Evolutionary conservation across 306 rosid species (phyloP).

Genomic region (Dalbergia oliveri): DNA sequence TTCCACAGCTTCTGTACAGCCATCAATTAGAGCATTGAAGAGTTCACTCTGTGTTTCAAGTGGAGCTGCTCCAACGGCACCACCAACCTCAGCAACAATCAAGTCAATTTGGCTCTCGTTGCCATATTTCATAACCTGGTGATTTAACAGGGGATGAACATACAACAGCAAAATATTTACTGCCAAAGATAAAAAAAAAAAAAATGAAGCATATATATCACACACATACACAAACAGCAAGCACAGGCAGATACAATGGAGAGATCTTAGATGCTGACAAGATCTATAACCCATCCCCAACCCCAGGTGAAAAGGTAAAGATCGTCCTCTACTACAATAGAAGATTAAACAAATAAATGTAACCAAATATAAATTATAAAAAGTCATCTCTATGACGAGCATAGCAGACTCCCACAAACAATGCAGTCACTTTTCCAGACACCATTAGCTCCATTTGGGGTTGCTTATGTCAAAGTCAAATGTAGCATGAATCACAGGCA

Average conservation of each 20-base stretch:
- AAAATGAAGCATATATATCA: conserved; percentile 21
- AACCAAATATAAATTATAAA: neutral
- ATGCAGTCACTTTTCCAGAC: neutral
- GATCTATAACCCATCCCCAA: neutral
- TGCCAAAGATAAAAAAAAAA: conserved; percentile 25
- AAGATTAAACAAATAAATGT: neutral
- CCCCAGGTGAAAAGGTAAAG: neutral
- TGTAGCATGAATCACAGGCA: neutral
- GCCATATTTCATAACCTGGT: conserved; percentile 92
- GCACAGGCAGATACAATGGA: conserved; percentile 2
- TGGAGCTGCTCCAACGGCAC: conserved; percentile 76
- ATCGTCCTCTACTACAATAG: conserved; percentile 8
- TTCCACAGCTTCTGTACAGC: conserved; percentile 88
- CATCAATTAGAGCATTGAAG: conserved; percentile 82
- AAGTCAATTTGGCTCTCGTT: conserved; percentile 84
- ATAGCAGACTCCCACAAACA: conserved; percentile 9
- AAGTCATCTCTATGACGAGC: conserved; percentile 5
- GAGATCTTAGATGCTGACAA: neutral
- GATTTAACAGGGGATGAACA: conserved; percentile 40
- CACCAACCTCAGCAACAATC: conserved; percentile 88
- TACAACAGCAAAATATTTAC: conserved; percentile 30
- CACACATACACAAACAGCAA: conserved; percentile 30
- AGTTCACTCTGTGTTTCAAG: conserved; percentile 80
- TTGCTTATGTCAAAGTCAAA: conserved; percentile 24
- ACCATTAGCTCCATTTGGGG: conserved; percentile 20